These are phyloP conservation scores for Ophryocystis elektroscirrha DNA, from an alignment of 169 alveolate species.

Conservation along the genomic window DNA sequence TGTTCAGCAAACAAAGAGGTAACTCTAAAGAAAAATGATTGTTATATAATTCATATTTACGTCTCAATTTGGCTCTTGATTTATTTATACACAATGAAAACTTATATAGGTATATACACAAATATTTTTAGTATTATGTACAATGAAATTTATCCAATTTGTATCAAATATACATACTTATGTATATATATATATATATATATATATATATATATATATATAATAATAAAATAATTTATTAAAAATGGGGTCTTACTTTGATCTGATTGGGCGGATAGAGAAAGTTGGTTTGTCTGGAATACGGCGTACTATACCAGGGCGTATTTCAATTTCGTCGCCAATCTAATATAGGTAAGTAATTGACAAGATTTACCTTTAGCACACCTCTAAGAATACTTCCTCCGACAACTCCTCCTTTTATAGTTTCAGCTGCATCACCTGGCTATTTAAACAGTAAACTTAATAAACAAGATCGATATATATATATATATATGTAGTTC, in stretches of 20 bases:
- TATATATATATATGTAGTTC: background rate
- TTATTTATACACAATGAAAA: no score
- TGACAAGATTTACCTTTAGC: slow-evolving; percentile 28
- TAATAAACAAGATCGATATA: background rate
- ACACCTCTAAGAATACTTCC: slow-evolving; percentile 91
- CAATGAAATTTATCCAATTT: no score
- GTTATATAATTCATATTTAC: background rate
- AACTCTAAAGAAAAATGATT: slow-evolving; percentile 34
- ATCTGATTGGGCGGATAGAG: no score
- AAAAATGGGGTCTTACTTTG: slow-evolving; percentile 50
- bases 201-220: no score
- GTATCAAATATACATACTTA: no score
- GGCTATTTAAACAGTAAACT: slow-evolving; percentile 37
- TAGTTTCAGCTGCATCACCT: slow-evolving; percentile 79
- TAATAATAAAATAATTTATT: slow-evolving; percentile 59
- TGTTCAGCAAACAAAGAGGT: slow-evolving; percentile 86
- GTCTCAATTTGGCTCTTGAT: no score
- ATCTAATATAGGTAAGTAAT: no score
- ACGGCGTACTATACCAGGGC: slow-evolving; percentile 92
- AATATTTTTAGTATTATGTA: no score
- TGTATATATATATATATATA: no score
- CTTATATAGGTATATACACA: no score
- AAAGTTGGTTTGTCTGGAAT: no score
- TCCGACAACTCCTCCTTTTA: slow-evolving; percentile 98
- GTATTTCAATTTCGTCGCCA: slow-evolving; percentile 86